Percentiles rank a stretch among this genome's conserved stretches.
Evolutionary conservation across 73 alveolate genomes (phyloP).

Genomic region (Blepharisma japonicum): DNA sequence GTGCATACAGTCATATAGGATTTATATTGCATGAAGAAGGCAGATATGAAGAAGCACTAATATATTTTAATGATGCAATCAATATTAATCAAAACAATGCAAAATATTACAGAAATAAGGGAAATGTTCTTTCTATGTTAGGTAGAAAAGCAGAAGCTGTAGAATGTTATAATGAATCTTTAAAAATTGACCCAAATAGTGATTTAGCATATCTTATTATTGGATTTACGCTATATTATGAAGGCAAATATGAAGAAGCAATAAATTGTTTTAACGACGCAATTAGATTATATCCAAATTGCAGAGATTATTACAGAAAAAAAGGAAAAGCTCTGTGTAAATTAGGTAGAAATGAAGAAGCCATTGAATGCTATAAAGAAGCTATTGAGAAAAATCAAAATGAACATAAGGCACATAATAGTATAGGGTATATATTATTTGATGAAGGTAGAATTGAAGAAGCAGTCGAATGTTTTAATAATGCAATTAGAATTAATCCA

Average conservation of each 20-base stretch:
- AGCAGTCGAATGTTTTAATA: not conserved
- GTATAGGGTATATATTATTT: not conserved
- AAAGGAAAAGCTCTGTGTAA: not conserved
- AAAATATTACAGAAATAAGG: not conserved
- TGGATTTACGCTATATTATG: not conserved
- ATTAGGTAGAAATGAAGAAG: conserved; percentile 2
- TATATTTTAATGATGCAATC: not conserved
- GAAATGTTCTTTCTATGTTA: not conserved
- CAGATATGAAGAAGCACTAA: not conserved
- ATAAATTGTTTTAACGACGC: not conserved
- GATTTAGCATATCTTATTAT: not conserved
- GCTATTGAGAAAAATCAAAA: not conserved
- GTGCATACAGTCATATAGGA: not conserved
- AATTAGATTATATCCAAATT: not conserved
- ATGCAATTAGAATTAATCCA: not conserved
- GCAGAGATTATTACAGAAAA: not conserved
- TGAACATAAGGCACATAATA: not conserved
- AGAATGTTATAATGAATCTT: not conserved
- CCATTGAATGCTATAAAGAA: not conserved
- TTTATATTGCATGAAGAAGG: not conserved
- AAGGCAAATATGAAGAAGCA: not conserved
- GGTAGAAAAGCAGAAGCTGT: not conserved
- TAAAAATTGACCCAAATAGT: not conserved
- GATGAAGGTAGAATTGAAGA: not conserved
- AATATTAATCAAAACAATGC: not conserved